Evolutionary conservation across 345 rosid genomes (phyloP), one percentile per base, ranked within the genome.

Genomic region (Euphorbia pulcherrima): DNA sequence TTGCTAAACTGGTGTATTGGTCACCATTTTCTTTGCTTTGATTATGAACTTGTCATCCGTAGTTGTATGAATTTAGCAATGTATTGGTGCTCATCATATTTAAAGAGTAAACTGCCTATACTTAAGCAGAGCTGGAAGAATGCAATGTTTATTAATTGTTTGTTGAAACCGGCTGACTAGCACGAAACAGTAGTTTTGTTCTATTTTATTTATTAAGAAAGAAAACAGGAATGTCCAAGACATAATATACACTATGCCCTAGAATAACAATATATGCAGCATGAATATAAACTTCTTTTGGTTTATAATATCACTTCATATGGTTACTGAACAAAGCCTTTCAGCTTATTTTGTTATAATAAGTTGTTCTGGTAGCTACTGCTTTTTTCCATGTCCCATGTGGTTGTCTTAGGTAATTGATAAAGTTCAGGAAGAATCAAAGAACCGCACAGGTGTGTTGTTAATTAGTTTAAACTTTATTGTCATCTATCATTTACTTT

Each of bases 341-440:
- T 9, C 44, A 12, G 50, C 44, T 3, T 33, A 33, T 3, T 33
- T 37, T 10, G 39, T 65, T n/a, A 47, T 12, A 20, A 3, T 33
- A 1, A 56, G 46, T n/a, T 23, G 30, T 39, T 58, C 35, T 68
- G 21, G 44, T 44, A 64, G 33, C 18, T 62, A 29, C 28, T 62
- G 20, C 14, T 20, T 35, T 23, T 58, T 24, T 53, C 20, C 35
- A 30, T 50, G 21, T 11, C 6, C 6, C 68, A 60, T 7, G 64
- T 54, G 9, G 41, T 60, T 56, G 41, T 69, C 78, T 62, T 80
- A 87, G 96, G 96, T 89, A 62, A 89, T 89, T 55, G 92, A 89
- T 68, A 89, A 89, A 75, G 96, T 89, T 70, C 96, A 89, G 71
- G 96, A 89, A 83, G 96, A 89, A 75, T 74, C 87, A 69, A 89